Percentiles rank a stretch among this genome's conserved stretches.
Evolutionary conservation across 352 stramenopile genomes (phyloP).

Genomic region (Globisporangium alternatum): DNA sequence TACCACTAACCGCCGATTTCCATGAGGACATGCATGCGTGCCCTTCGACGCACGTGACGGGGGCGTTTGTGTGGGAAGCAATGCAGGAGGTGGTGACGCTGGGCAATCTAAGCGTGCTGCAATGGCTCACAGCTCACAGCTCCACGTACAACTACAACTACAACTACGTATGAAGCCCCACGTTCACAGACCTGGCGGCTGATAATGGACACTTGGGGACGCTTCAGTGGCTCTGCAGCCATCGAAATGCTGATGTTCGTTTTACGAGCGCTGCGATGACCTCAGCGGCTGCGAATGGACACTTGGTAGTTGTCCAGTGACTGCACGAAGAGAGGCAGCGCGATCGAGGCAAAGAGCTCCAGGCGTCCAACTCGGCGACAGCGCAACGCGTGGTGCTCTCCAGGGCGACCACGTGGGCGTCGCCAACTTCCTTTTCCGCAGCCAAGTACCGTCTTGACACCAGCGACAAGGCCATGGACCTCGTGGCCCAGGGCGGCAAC

Average conservation of each 20-base stretch:
- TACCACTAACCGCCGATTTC: background rate
- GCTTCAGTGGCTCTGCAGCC: conserved; percentile 7
- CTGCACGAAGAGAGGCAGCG: background rate
- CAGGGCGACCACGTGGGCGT: background rate
- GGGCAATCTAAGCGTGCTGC: background rate
- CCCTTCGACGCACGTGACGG: background rate
- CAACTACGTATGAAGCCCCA: background rate
- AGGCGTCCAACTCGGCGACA: background rate
- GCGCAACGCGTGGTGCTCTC: background rate
- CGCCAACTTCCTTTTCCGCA: background rate
- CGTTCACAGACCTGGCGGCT: conserved; percentile 4
- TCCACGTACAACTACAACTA: background rate
- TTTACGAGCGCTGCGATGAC: background rate
- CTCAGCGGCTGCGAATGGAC: background rate
- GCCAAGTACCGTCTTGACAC: background rate
- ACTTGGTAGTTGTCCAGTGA: conserved; percentile 7
- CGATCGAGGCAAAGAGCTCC: background rate
- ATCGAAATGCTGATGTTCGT: background rate
- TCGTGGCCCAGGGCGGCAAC: background rate
- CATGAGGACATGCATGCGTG: too few species aligned
- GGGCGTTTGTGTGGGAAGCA: background rate
- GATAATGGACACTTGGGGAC: conserved; percentile 1
- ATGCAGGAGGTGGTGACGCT: background rate
- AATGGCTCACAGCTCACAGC: background rate
- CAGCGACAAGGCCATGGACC: background rate